Percentiles rank a stretch among this genome's conserved stretches.
phyloP scores from a whole-genome alignment of 345 rosid genomes.

The Bruguiera parviflora region DNA sequence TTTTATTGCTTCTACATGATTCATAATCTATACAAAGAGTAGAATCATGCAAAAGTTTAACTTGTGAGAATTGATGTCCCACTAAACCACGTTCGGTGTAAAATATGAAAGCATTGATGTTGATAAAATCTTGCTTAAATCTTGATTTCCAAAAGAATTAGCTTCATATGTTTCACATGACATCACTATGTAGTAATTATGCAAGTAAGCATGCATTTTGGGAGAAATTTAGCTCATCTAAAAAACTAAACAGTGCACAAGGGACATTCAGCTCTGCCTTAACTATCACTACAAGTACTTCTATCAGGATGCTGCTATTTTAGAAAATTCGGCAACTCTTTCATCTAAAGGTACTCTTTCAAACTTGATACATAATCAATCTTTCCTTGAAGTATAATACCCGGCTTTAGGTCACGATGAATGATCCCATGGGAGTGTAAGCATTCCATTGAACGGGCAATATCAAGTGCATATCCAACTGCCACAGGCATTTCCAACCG shows the following conservation, averaged over 20 bases:
- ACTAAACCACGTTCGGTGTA: conserved; percentile 62
- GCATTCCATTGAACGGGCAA: conserved; percentile 99
- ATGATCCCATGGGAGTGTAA: conserved; percentile 93
- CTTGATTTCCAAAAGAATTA: not conserved
- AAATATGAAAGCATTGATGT: conserved; percentile 15
- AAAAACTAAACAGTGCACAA: too few relatives aligned
- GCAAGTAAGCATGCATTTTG: too few relatives aligned
- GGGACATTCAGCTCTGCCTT: too few relatives aligned
- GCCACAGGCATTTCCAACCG: conserved; percentile 67
- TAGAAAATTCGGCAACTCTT: not conserved
- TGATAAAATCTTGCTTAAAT: conserved; percentile 9
- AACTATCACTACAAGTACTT: too few relatives aligned
- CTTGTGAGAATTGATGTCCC: too few relatives aligned
- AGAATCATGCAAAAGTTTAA: too few relatives aligned
- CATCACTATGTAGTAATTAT: too few relatives aligned
- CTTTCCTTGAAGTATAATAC: conserved; percentile 30
- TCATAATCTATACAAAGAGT: too few relatives aligned
- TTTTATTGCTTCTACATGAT: too few relatives aligned
- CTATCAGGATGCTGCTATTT: too few relatives aligned
- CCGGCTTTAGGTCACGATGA: conserved; percentile 96
- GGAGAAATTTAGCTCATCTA: too few relatives aligned
- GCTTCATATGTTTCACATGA: not conserved
- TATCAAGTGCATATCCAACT: conserved; percentile 83
- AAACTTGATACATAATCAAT: conserved; percentile 3
- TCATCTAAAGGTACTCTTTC: not conserved